Conservation (phyloP, 192 early-diverging fungal genomes). For the Endogone sp. region DNA sequence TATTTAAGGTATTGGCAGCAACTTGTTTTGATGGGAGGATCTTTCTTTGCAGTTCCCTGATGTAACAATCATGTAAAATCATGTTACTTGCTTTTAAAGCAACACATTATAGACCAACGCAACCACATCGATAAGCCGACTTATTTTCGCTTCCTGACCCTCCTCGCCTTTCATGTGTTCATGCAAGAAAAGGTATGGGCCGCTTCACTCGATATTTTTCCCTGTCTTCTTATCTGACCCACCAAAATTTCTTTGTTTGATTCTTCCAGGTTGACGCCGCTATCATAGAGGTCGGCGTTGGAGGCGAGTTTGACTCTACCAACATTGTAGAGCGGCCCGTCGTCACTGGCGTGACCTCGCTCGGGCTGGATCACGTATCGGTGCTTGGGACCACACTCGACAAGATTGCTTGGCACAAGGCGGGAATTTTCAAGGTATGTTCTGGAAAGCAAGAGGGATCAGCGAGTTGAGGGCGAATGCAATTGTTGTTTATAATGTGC, state of each 20-base stretch:
- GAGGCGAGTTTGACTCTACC: conserved; percentile 83
- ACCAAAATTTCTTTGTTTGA: neutral
- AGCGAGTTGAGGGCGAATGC: neutral
- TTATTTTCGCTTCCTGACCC: conserved; percentile 90
- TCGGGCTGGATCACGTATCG: conserved; percentile 74
- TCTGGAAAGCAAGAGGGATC: neutral
- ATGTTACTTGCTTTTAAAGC: neutral
- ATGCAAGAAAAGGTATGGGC: conserved; percentile 60
- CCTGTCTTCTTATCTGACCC: neutral
- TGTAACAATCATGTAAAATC: no score
- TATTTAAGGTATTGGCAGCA: conserved; percentile 62
- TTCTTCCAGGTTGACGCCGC: conserved; percentile 63
- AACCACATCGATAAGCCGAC: conserved; percentile 52
- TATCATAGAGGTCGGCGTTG: conserved; percentile 80
- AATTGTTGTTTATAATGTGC: conserved; percentile 11
- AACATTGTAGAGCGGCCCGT: conserved; percentile 69
- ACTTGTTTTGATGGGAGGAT: no score
- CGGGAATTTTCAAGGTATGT: conserved; percentile 77
- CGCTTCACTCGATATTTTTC: neutral
- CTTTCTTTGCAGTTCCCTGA: neutral
- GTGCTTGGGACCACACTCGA: conserved; percentile 70
- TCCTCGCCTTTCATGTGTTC: conserved; percentile 89
- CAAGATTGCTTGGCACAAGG: conserved; percentile 82
- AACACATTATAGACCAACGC: conserved; percentile 7
- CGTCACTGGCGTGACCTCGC: conserved; percentile 76